These are phyloP conservation scores for Trichoderma sp. DNA, from an alignment of 2,329 filamentous ascomycete genomes.

Conservation along the genomic window DNA sequence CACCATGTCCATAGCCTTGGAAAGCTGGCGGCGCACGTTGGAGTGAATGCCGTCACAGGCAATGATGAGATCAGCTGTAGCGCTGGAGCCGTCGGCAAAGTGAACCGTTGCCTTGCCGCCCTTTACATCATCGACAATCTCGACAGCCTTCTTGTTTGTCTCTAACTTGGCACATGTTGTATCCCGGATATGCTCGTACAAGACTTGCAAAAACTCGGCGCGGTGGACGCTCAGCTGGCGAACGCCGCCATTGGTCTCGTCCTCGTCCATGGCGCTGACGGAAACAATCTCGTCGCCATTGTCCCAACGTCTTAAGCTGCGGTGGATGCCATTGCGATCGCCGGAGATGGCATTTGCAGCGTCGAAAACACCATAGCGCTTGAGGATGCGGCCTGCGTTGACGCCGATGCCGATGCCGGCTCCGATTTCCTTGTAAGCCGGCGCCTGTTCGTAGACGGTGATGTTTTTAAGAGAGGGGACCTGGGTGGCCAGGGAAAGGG, in stretches of 20 bases:
- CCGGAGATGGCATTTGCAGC: slow-evolving; percentile 13
- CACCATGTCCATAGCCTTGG: neutral
- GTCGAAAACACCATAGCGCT: slow-evolving; percentile 10
- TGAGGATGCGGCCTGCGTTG: slow-evolving; percentile 13
- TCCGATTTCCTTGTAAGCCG: slow-evolving; percentile 8
- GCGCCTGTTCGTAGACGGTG: slow-evolving; percentile 11
- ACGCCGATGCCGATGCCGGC: slow-evolving; percentile 12
- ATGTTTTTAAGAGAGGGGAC: neutral
- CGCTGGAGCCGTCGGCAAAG: slow-evolving; percentile 6
- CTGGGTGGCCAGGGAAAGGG: neutral
- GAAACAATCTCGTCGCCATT: slow-evolving; percentile 10
- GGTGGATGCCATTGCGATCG: slow-evolving; percentile 14
- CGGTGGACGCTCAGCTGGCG: slow-evolving; percentile 13
- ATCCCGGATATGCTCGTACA: neutral
- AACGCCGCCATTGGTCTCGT: neutral
- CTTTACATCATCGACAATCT: slow-evolving; percentile 3
- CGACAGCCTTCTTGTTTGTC: slow-evolving; percentile 7
- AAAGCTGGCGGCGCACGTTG: neutral
- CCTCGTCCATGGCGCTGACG: slow-evolving; percentile 12
- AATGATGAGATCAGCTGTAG: neutral
- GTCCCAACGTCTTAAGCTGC: slow-evolving; percentile 7
- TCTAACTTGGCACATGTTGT: neutral
- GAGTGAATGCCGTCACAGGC: slow-evolving; percentile 14
- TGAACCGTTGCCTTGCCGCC: neutral
- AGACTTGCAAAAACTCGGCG: neutral